These are phyloP conservation scores for Bryopsis sp. DNA, from an alignment of 139 green algal genomes.

Conservation along the genomic window DNA sequence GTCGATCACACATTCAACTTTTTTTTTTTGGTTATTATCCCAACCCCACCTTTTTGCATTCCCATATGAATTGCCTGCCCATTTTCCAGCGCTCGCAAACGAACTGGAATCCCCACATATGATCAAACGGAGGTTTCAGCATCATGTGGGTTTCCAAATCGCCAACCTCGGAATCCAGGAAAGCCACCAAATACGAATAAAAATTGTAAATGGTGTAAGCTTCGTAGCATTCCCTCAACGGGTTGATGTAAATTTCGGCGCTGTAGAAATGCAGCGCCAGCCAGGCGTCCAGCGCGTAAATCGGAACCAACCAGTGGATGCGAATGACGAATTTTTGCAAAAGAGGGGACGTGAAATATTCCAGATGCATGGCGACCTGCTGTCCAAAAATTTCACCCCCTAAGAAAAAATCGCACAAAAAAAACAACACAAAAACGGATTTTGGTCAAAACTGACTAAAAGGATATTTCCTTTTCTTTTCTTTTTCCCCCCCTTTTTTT, in stretches of 20 bases:
- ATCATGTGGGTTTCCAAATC: conserved; percentile 56
- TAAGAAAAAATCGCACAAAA: neutral
- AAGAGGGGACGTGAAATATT: conserved; percentile 79
- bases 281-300: conserved; percentile 84
- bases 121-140: conserved; percentile 42
- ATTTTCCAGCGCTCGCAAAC: conserved; percentile 40
- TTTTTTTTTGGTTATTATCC: no score
- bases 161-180: conserved; percentile 64
- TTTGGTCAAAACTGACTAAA: no score
- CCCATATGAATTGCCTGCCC: conserved; percentile 52
- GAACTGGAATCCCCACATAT: conserved; percentile 46
- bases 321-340: conserved; percentile 86
- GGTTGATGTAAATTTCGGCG: conserved; percentile 63
- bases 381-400: neutral
- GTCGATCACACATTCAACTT: no score
- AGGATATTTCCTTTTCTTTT: no score
- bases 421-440: neutral
- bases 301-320: conserved; percentile 74
- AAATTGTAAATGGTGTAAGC: conserved; percentile 95
- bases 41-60: conserved; percentile 54
- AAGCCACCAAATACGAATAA: conserved; percentile 84
- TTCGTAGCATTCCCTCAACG: conserved; percentile 85
- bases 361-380: conserved; percentile 85
- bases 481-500: no score
- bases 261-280: conserved; percentile 63